Conservation (phyloP, 352 stramenopile species). For the Thalassiosira hispida region DNA sequence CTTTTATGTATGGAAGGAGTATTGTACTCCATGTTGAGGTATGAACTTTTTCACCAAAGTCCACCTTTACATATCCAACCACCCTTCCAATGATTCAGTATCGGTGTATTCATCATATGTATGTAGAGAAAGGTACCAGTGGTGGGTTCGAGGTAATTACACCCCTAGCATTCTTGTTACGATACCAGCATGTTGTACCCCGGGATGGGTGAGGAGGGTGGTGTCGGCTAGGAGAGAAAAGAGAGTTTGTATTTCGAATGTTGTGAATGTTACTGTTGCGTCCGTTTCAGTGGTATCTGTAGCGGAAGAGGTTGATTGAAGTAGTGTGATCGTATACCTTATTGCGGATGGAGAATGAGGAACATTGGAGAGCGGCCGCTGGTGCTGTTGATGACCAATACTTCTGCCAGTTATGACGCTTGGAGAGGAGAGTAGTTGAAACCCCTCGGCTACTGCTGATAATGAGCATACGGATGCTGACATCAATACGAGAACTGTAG, state of each 20-base stretch:
- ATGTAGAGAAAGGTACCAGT: constrained; percentile 35
- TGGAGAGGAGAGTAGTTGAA: no score
- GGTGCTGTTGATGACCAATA: no score
- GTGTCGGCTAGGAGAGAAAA: constrained; percentile 22
- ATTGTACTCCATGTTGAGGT: constrained; percentile 27
- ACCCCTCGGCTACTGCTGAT: no score
- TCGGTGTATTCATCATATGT: constrained; percentile 20
- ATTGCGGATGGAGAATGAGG: no score
- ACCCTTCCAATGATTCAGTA: constrained; percentile 6
- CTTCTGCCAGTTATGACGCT: no score
- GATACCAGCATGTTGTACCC: constrained; percentile 31
- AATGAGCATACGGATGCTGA: no score
- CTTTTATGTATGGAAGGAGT: constrained; percentile 8
- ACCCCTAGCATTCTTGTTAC: constrained; percentile 38
- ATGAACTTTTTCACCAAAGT: constrained; percentile 27
- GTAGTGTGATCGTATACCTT: no score
- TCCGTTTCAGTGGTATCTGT: no score
- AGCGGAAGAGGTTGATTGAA: no score
- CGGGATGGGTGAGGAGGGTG: constrained; percentile 31
- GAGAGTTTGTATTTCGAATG: constrained; percentile 23
- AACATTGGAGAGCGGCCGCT: no score
- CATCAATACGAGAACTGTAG: no score
- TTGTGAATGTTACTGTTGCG: no score
- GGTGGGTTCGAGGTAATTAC: constrained; percentile 24
- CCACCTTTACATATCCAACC: constrained; percentile 32